Conservation (phyloP, 1,139 yeast genomes). For the Groenewaldozyma sp. region DNA sequence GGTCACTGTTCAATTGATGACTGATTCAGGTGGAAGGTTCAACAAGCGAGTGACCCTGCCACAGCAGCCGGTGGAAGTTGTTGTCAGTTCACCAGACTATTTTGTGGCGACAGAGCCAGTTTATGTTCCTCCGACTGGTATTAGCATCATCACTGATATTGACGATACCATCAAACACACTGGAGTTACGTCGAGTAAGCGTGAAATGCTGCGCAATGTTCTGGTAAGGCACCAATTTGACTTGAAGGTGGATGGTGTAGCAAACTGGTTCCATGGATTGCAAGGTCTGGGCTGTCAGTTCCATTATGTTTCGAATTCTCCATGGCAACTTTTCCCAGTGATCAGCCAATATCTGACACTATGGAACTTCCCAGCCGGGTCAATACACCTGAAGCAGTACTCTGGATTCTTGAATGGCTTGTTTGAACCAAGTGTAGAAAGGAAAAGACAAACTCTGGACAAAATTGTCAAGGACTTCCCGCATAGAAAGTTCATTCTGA, state of each 20-base stretch:
- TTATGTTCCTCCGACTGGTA: slow-evolving; percentile 35
- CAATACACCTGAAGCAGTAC: slow-evolving; percentile 81
- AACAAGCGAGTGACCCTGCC: slow-evolving; percentile 25
- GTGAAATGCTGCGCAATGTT: slow-evolving; percentile 70
- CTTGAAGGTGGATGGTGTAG: slow-evolving; percentile 67
- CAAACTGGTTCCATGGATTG: slow-evolving; percentile 54
- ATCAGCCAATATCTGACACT: slow-evolving; percentile 49
- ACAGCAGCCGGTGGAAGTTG: slow-evolving; percentile 19
- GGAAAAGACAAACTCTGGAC: slow-evolving; percentile 59
- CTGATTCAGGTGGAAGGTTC: slow-evolving; percentile 31
- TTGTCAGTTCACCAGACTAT: slow-evolving; percentile 18
- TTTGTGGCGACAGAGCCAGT: slow-evolving; percentile 9
- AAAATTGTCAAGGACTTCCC: slow-evolving; percentile 71
- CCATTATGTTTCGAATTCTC: slow-evolving; percentile 93
- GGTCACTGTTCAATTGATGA: slow-evolving; percentile 12
- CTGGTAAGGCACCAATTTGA: slow-evolving; percentile 54
- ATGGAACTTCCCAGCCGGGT: slow-evolving; percentile 58
- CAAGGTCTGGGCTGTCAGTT: slow-evolving; percentile 40
- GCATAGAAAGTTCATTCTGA: slow-evolving; percentile 60
- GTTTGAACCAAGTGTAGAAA: slow-evolving; percentile 77
- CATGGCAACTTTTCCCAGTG: slow-evolving; percentile 75
- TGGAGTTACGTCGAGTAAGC: slow-evolving; percentile 81
- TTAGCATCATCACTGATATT: slow-evolving; percentile 79
- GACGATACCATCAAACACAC: slow-evolving; percentile 91
- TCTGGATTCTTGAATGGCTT: slow-evolving; percentile 71